Evolutionary conservation across 2,329 filamentous ascomycete genomes (phyloP).

Genomic region (Diaporthe sp.): DNA sequence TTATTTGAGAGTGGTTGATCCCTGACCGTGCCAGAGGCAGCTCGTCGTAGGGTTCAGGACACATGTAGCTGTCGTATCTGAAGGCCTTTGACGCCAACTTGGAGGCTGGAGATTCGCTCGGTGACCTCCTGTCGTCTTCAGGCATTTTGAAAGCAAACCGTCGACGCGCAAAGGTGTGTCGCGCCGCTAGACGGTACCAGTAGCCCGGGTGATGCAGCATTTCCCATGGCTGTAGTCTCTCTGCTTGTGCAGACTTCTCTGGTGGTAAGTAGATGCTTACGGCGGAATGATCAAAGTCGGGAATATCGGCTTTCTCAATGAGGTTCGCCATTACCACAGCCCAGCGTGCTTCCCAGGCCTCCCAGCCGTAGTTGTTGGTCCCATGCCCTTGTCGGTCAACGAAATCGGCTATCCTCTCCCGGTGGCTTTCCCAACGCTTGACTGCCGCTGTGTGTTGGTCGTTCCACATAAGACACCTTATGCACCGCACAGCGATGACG

Average conservation of each 20-base stretch:
- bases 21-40: conserved; percentile 65
- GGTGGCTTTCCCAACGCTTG: conserved; percentile 84
- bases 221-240: conserved; percentile 74
- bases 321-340: conserved; percentile 73
- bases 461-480: conserved; percentile 87
- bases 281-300: conserved; percentile 62
- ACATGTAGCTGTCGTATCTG: conserved; percentile 76
- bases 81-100: conserved; percentile 65
- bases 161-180: conserved; percentile 68
- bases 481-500: conserved; percentile 81
- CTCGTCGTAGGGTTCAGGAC: conserved; percentile 73
- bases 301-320: conserved; percentile 67
- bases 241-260: conserved; percentile 71
- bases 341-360: conserved; percentile 90
- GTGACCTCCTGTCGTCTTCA: conserved; percentile 69
- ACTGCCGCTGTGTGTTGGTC: conserved; percentile 84
- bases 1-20: conserved; percentile 68
- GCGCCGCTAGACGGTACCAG: conserved; percentile 74
- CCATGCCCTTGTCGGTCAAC: conserved; percentile 88
- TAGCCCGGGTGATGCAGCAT: conserved; percentile 76
- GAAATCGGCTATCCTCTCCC: conserved; percentile 80
- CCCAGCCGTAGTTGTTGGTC: conserved; percentile 91
- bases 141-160: conserved; percentile 69
- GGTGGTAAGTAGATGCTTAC: conserved; percentile 65
- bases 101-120: conserved; percentile 62